Evolutionary conservation across 768 basidiomycete genomes (phyloP).

Genomic region (Collybia sordida): DNA sequence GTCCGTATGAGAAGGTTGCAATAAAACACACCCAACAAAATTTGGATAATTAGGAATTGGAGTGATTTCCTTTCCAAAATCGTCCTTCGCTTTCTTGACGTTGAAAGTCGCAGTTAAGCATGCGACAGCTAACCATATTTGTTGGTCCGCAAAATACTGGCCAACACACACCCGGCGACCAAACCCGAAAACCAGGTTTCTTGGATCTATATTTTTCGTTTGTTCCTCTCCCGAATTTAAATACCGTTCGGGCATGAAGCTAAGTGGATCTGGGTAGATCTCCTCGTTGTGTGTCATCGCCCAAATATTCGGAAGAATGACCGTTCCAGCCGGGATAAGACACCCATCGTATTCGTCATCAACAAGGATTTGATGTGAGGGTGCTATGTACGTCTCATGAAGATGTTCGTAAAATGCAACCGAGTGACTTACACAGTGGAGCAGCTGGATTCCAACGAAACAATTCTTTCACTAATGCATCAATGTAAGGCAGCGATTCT

Average conservation of each 20-base stretch:
- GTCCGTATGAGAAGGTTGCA: too few species aligned
- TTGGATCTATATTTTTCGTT: constrained; percentile 4
- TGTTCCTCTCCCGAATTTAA: neutral
- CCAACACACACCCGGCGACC: constrained; percentile 17
- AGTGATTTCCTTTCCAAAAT: neutral
- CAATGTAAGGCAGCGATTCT: constrained; percentile 24
- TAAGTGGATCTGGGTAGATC: constrained; percentile 29
- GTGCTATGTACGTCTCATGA: neutral
- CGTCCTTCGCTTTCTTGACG: constrained; percentile 9
- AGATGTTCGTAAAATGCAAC: neutral
- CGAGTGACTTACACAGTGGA: constrained; percentile 22
- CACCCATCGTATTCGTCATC: constrained; percentile 15
- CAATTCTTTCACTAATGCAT: constrained; percentile 26
- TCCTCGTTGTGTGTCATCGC: neutral
- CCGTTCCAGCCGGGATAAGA: constrained; percentile 10
- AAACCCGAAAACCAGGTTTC: constrained; percentile 22
- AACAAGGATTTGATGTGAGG: constrained; percentile 12
- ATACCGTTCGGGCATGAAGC: constrained; percentile 5
- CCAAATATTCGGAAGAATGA: constrained; percentile 14
- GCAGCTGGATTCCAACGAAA: constrained; percentile 21
- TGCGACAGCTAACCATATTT: constrained; percentile 10
- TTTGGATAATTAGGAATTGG: too few species aligned
- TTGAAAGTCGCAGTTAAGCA: constrained; percentile 12
- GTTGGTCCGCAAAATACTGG: constrained; percentile 8
- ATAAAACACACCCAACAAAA: too few species aligned